A percentile compares a stretch with the other conserved stretches of the same genome.
phyloP scores from a whole-genome alignment of 2,329 filamentous ascomycete genomes.

The Celoporthe dispersa region DNA sequence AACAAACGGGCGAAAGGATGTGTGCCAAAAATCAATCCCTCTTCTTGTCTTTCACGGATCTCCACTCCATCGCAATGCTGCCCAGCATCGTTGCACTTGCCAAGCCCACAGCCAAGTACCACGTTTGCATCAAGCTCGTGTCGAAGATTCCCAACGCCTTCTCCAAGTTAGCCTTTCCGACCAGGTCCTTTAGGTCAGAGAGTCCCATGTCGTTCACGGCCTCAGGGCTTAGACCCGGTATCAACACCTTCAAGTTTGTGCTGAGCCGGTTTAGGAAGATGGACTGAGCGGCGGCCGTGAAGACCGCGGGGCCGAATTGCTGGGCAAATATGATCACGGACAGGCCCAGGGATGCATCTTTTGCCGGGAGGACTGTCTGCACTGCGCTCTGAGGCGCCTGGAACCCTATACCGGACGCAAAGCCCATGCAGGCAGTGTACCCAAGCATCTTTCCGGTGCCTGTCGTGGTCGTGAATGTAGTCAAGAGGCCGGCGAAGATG shows the following conservation, averaged over 20 bases:
- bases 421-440: constrained; percentile 20
- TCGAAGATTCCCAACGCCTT: constrained; percentile 20
- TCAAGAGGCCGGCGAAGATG: constrained; percentile 23
- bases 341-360: constrained; percentile 5
- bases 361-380: constrained; percentile 1
- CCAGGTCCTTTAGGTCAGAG: constrained; percentile 17
- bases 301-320: constrained; percentile 47
- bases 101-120: constrained; percentile 27
- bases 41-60: constrained; percentile 27
- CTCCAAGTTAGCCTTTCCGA: constrained; percentile 17
- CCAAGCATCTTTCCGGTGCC: constrained; percentile 18
- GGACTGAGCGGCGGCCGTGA: constrained; percentile 45
- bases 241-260: constrained; percentile 21
- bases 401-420: constrained; percentile 23
- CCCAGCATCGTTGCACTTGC: constrained; percentile 22
- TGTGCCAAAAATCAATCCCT: constrained; percentile 1
- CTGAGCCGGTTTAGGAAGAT: constrained; percentile 42
- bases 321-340: constrained; percentile 38
- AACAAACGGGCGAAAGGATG: neutral
- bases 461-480: constrained; percentile 18
- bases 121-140: constrained; percentile 28
- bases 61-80: constrained; percentile 26
- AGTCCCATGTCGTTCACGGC: constrained; percentile 19
- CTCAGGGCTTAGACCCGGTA: constrained; percentile 13
- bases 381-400: constrained; percentile 31